A percentile compares a stretch with the other conserved stretches of the same genome.
phyloP scores from a whole-genome alignment of 805 yeast species.

The Saccharomyces mikatae region DNA sequence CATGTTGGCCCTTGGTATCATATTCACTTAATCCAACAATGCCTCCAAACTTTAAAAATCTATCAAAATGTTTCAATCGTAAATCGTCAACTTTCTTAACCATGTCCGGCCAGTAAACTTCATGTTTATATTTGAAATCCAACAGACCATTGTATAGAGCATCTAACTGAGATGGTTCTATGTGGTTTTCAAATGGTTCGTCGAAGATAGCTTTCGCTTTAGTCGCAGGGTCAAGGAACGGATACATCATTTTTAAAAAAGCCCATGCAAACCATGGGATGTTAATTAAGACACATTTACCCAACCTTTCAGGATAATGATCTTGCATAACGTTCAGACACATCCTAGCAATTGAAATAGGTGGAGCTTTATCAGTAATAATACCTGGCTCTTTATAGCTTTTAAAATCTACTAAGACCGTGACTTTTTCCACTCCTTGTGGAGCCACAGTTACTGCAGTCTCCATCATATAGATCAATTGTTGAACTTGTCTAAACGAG shows the following conservation, averaged over 20 bases:
- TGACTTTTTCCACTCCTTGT: conserved; percentile 49
- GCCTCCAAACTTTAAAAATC: conserved; percentile 36
- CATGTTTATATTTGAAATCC: conserved; percentile 47
- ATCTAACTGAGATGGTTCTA: conserved; percentile 46
- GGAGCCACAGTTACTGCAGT: conserved; percentile 46
- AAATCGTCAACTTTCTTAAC: conserved; percentile 36
- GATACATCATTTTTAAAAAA: conserved; percentile 47
- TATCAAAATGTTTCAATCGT: conserved; percentile 32
- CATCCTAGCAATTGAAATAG: conserved; percentile 43
- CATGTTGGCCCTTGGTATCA: conserved; percentile 37
- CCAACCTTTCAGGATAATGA: conserved; percentile 53
- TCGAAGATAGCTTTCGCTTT: conserved; percentile 50
- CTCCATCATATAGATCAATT: conserved; percentile 50
- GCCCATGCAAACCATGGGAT: conserved; percentile 53
- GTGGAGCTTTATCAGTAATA: conserved; percentile 38
- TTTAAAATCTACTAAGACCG: conserved; percentile 49
- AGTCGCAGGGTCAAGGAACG: conserved; percentile 52
- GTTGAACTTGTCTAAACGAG: conserved; percentile 46
- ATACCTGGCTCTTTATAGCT: conserved; percentile 33
- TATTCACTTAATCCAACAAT: conserved; percentile 47
- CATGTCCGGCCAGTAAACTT: conserved; percentile 46
- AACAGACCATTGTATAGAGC: conserved; percentile 39
- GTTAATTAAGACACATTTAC: conserved; percentile 45
- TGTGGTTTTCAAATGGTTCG: conserved; percentile 47
- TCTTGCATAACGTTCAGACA: conserved; percentile 44